Percentiles rank a stretch among this genome's conserved stretches.
Conservation (phyloP, 345 rosid species). For the Murraya paniculata region DNA sequence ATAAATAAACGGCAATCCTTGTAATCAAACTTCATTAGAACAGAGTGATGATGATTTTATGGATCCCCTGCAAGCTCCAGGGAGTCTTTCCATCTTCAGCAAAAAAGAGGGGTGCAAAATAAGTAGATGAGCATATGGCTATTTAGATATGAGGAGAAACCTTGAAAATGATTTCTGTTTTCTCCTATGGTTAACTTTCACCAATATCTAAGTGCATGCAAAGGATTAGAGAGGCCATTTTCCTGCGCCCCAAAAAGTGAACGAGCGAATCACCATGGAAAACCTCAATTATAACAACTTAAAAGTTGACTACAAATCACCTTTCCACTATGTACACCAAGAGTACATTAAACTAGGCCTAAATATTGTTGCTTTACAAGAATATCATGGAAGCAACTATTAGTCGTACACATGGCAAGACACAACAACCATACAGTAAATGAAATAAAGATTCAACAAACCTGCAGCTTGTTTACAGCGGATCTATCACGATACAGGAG, state of each 20-base stretch:
- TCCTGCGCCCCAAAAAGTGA: too few relatives aligned
- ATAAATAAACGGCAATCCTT: neutral
- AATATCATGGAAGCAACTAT: neutral
- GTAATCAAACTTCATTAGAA: neutral
- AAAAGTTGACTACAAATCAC: neutral
- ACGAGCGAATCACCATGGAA: neutral
- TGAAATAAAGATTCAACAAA: slow-evolving; percentile 21
- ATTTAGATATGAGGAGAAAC: too few relatives aligned
- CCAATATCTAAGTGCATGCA: too few relatives aligned
- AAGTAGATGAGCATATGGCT: neutral
- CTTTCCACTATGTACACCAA: neutral
- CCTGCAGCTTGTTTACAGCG: slow-evolving; percentile 97
- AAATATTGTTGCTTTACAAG: neutral
- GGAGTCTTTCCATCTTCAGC: neutral
- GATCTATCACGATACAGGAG: slow-evolving; percentile 96
- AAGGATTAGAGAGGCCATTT: too few relatives aligned
- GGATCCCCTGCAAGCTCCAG: neutral
- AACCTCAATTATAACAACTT: neutral
- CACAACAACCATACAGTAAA: neutral
- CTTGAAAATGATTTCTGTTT: too few relatives aligned
- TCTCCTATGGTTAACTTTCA: too few relatives aligned
- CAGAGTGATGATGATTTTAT: neutral
- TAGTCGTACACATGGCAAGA: neutral
- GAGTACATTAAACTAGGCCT: neutral
- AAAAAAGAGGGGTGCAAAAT: neutral